Percentiles rank a stretch among this genome's conserved stretches.
Conservation (phyloP, 2,329 filamentous ascomycete species). For the Pseudocercospora ulei region DNA sequence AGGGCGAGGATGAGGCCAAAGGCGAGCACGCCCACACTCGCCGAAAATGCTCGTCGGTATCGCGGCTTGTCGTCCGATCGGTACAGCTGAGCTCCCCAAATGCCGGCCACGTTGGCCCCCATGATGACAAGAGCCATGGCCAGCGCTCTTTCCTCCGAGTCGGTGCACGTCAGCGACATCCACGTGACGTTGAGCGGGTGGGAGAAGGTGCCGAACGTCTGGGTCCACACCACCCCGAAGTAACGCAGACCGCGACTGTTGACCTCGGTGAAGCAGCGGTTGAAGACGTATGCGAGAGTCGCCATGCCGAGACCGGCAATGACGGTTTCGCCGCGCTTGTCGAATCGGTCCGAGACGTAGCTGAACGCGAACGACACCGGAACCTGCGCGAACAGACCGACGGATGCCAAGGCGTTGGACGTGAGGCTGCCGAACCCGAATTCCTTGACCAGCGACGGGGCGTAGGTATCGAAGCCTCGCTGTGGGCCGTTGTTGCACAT, state of each 20-base stretch:
- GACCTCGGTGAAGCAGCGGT: conserved; percentile 45
- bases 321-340: conserved; percentile 46
- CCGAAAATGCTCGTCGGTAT: conserved; percentile 46
- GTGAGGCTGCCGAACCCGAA: conserved; percentile 28
- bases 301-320: conserved; percentile 43
- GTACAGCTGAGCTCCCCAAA: conserved; percentile 54
- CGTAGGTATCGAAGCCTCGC: conserved; percentile 31
- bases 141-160: conserved; percentile 50
- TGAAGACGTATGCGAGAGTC: conserved; percentile 47
- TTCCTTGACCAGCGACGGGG: conserved; percentile 30
- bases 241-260: conserved; percentile 40
- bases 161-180: conserved; percentile 49
- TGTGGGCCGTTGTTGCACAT: conserved; percentile 31
- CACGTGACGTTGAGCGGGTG: conserved; percentile 53
- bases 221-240: conserved; percentile 50
- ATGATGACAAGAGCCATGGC: conserved; percentile 55
- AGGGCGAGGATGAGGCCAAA: conserved; percentile 39
- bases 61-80: conserved; percentile 44
- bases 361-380: conserved; percentile 47
- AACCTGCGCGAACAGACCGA: conserved; percentile 36
- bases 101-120: conserved; percentile 53
- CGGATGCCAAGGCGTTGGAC: conserved; percentile 32
- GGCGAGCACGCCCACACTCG: conserved; percentile 40
- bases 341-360: conserved; percentile 46
- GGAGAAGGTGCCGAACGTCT: conserved; percentile 47